Evolutionary conservation across 768 basidiomycete species (phyloP).

Genomic region (Rhodotorula paludigena): DNA sequence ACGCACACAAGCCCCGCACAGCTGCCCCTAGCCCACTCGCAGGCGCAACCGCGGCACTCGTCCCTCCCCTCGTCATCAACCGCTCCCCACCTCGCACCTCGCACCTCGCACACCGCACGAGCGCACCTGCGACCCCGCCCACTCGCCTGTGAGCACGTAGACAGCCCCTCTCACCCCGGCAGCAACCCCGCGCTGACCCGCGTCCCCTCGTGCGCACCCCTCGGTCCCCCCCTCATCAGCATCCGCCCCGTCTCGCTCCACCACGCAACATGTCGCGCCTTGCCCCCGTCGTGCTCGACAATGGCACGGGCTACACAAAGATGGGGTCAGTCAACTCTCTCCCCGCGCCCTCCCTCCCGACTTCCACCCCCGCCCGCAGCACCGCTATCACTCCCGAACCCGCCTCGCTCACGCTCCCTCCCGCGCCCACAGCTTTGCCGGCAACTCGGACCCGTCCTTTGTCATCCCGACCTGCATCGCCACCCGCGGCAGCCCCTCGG

Average conservation of each 20-base stretch:
- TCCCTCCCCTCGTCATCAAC: too few relatives aligned
- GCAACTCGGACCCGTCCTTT: constrained; percentile 97
- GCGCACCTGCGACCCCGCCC: neutral
- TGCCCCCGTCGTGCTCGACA: constrained; percentile 94
- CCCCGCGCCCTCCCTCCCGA: neutral
- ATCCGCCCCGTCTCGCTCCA: neutral
- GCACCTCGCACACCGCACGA: too few relatives aligned
- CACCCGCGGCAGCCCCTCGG: constrained; percentile 54
- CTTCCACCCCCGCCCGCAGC: neutral
- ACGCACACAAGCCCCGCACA: too few relatives aligned
- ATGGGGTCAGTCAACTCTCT: constrained; percentile 64
- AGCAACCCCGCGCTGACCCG: neutral
- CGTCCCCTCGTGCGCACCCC: neutral
- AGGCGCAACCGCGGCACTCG: too few relatives aligned
- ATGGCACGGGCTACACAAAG: constrained; percentile 95
- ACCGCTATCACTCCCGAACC: neutral
- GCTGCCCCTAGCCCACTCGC: too few relatives aligned
- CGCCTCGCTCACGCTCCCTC: neutral
- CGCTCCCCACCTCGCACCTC: too few relatives aligned
- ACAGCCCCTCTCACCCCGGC: too few relatives aligned
- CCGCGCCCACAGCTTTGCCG: constrained; percentile 68
- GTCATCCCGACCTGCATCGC: constrained; percentile 99
- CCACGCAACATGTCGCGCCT: constrained; percentile 73
- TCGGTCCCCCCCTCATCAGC: neutral
- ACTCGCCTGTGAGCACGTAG: neutral